Evolutionary conservation across 371 early-diverging fungal genomes (phyloP).

Genomic region (Mucor sp.): DNA sequence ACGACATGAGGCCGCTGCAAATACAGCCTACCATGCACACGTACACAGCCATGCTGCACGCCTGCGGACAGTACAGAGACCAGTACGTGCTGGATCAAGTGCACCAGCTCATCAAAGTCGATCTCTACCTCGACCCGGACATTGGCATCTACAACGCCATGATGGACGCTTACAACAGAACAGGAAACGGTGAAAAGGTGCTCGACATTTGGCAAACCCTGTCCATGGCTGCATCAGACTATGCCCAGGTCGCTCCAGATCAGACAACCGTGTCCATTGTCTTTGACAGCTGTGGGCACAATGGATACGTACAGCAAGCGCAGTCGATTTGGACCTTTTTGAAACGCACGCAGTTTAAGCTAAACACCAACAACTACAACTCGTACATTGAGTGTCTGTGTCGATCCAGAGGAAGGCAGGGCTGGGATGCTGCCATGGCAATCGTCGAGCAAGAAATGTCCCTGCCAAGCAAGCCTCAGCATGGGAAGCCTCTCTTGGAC

Average conservation of each 20-base stretch:
- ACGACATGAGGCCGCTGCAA: constrained; percentile 35
- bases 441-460: constrained; percentile 34
- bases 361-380: constrained; percentile 45
- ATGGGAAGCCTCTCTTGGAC: constrained; percentile 20
- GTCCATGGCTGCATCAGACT: background rate
- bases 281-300: constrained; percentile 36
- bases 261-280: constrained; percentile 28
- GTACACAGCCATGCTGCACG: constrained; percentile 33
- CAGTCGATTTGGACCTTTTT: constrained; percentile 34
- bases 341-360: constrained; percentile 14
- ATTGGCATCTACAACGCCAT: constrained; percentile 34
- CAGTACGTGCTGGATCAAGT: constrained; percentile 27
- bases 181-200: constrained; percentile 26
- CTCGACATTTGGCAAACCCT: constrained; percentile 39
- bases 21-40: constrained; percentile 31
- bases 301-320: constrained; percentile 30
- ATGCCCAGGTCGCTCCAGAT: constrained; percentile 5
- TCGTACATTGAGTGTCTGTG: constrained; percentile 53
- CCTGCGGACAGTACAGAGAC: constrained; percentile 30
- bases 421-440: constrained; percentile 35
- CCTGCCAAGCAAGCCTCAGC: background rate
- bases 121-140: constrained; percentile 36
- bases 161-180: constrained; percentile 40
- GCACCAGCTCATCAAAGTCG: constrained; percentile 34
- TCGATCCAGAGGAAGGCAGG: constrained; percentile 25